These are phyloP conservation scores for Nothomitra cinnamomea DNA, from an alignment of 2,329 filamentous ascomycete genomes.

Conservation along the genomic window DNA sequence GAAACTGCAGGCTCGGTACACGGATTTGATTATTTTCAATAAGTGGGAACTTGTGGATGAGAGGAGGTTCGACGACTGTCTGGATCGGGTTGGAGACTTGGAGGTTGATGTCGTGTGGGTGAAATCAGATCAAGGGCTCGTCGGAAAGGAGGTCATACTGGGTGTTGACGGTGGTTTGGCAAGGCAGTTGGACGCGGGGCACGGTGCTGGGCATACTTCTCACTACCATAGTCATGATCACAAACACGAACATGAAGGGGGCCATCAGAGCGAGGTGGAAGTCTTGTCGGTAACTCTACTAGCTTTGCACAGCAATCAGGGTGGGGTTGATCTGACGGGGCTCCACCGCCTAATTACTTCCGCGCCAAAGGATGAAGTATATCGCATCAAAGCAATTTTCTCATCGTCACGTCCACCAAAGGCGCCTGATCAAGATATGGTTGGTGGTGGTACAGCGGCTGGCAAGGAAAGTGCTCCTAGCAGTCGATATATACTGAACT, in stretches of 20 bases:
- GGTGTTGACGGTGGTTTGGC: slow-evolving; percentile 75
- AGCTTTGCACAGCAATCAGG: slow-evolving; percentile 20
- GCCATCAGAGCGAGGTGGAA: slow-evolving; percentile 77
- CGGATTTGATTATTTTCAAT: slow-evolving; percentile 79
- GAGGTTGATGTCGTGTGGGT: slow-evolving; percentile 69
- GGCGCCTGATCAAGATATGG: slow-evolving; percentile 29
- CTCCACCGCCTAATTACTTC: slow-evolving; percentile 49
- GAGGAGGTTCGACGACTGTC: slow-evolving; percentile 54
- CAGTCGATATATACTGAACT: slow-evolving; percentile 68
- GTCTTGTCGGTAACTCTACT: slow-evolving; percentile 64
- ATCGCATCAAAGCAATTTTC: slow-evolving; percentile 71
- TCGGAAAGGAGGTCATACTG: slow-evolving; percentile 65
- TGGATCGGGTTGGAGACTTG: slow-evolving; percentile 65
- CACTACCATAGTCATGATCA: slow-evolving; percentile 15
- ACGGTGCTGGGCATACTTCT: slow-evolving; percentile 20
- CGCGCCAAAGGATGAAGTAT: slow-evolving; percentile 84
- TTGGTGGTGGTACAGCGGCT: slow-evolving; percentile 19
- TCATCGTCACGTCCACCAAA: slow-evolving; percentile 17
- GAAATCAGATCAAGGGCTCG: slow-evolving; percentile 66
- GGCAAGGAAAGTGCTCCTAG: slow-evolving; percentile 21
- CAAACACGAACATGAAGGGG: slow-evolving; percentile 26
- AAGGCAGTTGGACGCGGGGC: slow-evolving; percentile 25
- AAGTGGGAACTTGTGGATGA: slow-evolving; percentile 75
- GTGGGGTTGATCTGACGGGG: slow-evolving; percentile 34
- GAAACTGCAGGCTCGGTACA: slow-evolving; percentile 73